Base-by-base conservation (phyloP, 495 filamentous ascomycete genomes). In the Neurospora terricola region DNA sequence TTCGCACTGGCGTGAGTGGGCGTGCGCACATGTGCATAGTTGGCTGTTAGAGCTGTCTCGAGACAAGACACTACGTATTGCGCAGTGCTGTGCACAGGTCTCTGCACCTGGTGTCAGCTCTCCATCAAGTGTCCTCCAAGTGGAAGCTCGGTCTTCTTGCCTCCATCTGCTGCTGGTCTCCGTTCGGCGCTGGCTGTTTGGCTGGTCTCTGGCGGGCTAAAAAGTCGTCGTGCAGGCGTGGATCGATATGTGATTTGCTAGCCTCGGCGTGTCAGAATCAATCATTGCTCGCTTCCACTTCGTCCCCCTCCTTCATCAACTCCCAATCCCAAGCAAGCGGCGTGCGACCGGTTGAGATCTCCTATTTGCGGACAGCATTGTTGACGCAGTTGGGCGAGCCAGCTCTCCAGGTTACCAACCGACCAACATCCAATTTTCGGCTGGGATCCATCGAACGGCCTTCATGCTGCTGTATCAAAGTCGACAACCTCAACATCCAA, bases 201-300 rank as follows among this genome's bases (percentile, higher is more conserved):
- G 48, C 23, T 27, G 48, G 48, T 10, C 48, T 62, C 3, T 62
- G 48, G 48, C 11, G 48, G 23, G 48, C 48, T 62, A 62, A 62
- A 54, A 59, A 62, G 48, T 66, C 54, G 27, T 36, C 54, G 54
- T 34, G 27, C 54, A 66, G 54, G 54, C 54, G 54, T 66, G 23
- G 6, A 66, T 66, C 54, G 6, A 66, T 73, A 71, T 79, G 72
- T 80, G 79, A 81, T 81, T 81, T 76, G 79, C 75, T 78, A 71
- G 72, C 70, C 71, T 71, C 68, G 76, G 76, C 77, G 76, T 77
- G 78, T 79, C 77, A 70, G 71, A 70, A 36, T 75, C 74, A 73
- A 73, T 75, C 78, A 66, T 43, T 37, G 71, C 59, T 48, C 73
- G 69, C 74, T 71, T 76, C 66, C 39, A n/a, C 23, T 68, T 73